phyloP scores from a whole-genome alignment of 345 rosid genomes.

The Eucalyptus curtisii region DNA sequence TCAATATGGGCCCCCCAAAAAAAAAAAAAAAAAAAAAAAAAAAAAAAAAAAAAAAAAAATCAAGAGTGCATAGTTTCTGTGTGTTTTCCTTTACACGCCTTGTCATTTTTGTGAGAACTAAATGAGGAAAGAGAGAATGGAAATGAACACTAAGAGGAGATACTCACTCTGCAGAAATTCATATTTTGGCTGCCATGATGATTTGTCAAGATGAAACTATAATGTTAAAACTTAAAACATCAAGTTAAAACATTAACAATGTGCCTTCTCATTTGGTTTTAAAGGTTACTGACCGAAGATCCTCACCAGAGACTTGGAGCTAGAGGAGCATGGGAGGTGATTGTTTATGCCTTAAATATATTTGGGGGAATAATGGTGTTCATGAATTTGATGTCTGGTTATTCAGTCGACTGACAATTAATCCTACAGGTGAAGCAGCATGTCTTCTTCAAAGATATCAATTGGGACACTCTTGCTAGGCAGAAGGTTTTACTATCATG shows the following conservation, averaged over 20 bases:
- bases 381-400: not conserved
- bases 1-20: not conserved
- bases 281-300: constrained; percentile 92
- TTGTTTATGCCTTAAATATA: not conserved
- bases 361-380: not conserved
- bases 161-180: not conserved
- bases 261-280: not conserved
- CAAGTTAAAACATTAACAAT: not conserved
- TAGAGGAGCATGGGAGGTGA: constrained; percentile 90
- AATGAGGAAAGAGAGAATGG: not conserved
- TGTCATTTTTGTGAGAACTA: not conserved
- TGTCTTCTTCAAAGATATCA: constrained; percentile 79
- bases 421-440: constrained; percentile 82
- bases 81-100: not conserved
- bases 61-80: not conserved
- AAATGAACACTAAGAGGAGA: not conserved
- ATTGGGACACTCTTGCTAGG: constrained; percentile 96
- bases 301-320: constrained; percentile 98
- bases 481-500: constrained; percentile 52
- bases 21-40: not conserved
- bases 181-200: not conserved
- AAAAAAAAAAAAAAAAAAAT: not conserved
- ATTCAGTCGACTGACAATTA: not conserved
- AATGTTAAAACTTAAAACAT: not conserved
- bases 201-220: not conserved